Evolutionary conservation across 768 basidiomycete species (phyloP).

Genomic region (Coprinopsis strossmayeri): DNA sequence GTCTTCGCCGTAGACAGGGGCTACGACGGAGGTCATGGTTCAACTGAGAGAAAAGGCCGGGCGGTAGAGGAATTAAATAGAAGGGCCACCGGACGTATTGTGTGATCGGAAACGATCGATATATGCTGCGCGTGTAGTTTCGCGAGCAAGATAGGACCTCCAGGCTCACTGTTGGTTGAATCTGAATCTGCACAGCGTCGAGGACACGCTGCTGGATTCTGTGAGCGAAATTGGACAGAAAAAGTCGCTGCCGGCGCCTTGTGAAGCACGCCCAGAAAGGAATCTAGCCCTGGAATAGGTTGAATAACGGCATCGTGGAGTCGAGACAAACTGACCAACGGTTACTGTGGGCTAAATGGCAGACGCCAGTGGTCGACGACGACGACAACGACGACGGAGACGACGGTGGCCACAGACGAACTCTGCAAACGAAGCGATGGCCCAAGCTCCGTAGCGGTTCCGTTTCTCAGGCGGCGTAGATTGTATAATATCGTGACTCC

Average conservation of each 20-base stretch:
- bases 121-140: too few species aligned
- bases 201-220: too few species aligned
- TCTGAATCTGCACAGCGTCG: too few species aligned
- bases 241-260: neutral
- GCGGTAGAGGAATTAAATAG: conserved; percentile 4
- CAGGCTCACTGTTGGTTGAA: too few species aligned
- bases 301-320: neutral
- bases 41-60: neutral
- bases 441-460: conserved; percentile 5
- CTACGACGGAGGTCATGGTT: conserved; percentile 5
- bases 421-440: neutral
- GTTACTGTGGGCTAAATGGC: too few species aligned
- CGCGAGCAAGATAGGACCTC: neutral
- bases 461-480: conserved; percentile 3
- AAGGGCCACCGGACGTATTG: neutral
- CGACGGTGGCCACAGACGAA: neutral
- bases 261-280: neutral
- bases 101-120: conserved; percentile 4
- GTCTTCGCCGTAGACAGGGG: conserved; percentile 2
- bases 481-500: neutral
- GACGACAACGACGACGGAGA: neutral
- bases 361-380: too few species aligned
- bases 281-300: neutral
- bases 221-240: too few species aligned
- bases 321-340: neutral